Evolutionary conservation across 2,329 filamentous ascomycete genomes (phyloP), one percentile per base, ranked within the genome.

Genomic region (Botryotinia globosa): DNA sequence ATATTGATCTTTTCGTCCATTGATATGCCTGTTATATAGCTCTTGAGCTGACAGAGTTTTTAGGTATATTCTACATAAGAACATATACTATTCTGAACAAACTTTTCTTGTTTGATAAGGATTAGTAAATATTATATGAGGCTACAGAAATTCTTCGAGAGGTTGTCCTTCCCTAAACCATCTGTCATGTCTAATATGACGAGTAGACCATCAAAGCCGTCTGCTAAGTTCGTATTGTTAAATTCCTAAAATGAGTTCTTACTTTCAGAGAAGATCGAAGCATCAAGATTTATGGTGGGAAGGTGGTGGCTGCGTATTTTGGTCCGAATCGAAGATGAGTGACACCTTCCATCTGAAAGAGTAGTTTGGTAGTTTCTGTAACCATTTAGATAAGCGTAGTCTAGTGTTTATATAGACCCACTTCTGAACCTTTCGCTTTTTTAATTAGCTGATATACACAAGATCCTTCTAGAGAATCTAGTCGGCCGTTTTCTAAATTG

Each of bases 181-280:
- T 12, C 5, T n/a, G 14, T 16, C 0, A 16, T 7, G 1, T 54
- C 48, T 8, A 54, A 2, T 2, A n/a, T 54, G 25, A n/a, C 48
- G 12, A 25, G 10, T 4, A 54, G 1, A 54, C 3, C 0, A 54
- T 16, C 25, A 7, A n/a, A 54, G 48, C 4, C 8, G n/a, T 16
- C 25, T 54, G 48, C 25, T 2, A n/a, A n/a, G n/a, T 54, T 54
- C 5, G 0, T n/a, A 54, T 16, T 54, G 12, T 54, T 14, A 7
- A 54, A 2, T 54, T 8, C 2, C 0, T 54, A n/a, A 25, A 8
- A 8, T 54, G 0, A 16, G 2, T 14, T 14, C 2, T n/a, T 4
- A n/a, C 0, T 14, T 4, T 25, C 12, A n/a, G 2, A 14, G 5
- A n/a, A 51, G 4, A 51, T n/a, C 12, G 0, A 51, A n/a, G 14